Conservation (phyloP, 192 early-diverging fungal genomes). For the Coemansia sp. region DNA sequence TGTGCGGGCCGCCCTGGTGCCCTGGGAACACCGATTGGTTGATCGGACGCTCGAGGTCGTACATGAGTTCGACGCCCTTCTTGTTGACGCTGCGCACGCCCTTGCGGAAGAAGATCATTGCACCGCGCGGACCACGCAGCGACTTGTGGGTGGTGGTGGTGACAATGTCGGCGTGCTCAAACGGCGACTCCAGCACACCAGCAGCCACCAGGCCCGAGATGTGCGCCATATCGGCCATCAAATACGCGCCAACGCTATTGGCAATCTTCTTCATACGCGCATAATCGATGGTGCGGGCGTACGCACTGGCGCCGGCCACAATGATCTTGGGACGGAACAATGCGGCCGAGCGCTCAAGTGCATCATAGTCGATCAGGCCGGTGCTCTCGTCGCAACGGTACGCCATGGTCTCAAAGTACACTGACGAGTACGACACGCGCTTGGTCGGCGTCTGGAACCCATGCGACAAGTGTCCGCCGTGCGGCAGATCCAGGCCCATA, state of each 20-base stretch:
- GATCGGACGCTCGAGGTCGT: constrained; percentile 93
- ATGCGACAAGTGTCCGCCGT: constrained; percentile 98
- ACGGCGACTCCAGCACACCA: constrained; percentile 82
- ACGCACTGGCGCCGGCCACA: constrained; percentile 92
- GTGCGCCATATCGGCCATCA: constrained; percentile 98
- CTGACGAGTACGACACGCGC: constrained; percentile 93
- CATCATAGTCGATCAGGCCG: constrained; percentile 91
- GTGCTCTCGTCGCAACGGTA: constrained; percentile 90
- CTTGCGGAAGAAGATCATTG: constrained; percentile 98
- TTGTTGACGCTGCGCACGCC: constrained; percentile 84
- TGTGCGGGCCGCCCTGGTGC: constrained; percentile 99
- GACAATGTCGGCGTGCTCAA: constrained; percentile 92
- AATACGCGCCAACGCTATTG: constrained; percentile 77
- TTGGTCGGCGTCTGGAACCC: constrained; percentile 96
- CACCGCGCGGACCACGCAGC: constrained; percentile 94
- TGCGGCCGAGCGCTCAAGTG: constrained; percentile 72
- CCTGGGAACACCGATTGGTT: constrained; percentile 98
- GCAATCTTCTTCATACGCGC: constrained; percentile 74
- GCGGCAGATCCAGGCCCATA: constrained; percentile 97
- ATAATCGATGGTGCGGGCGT: constrained; percentile 94
- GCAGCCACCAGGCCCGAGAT: constrained; percentile 91
- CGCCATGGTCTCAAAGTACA: constrained; percentile 95
- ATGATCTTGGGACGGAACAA: constrained; percentile 96
- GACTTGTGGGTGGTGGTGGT: constrained; percentile 99
- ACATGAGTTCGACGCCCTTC: constrained; percentile 84